Conservation (phyloP, 257 asterid genomes). For the Fraxinus pennsylvanica region DNA sequence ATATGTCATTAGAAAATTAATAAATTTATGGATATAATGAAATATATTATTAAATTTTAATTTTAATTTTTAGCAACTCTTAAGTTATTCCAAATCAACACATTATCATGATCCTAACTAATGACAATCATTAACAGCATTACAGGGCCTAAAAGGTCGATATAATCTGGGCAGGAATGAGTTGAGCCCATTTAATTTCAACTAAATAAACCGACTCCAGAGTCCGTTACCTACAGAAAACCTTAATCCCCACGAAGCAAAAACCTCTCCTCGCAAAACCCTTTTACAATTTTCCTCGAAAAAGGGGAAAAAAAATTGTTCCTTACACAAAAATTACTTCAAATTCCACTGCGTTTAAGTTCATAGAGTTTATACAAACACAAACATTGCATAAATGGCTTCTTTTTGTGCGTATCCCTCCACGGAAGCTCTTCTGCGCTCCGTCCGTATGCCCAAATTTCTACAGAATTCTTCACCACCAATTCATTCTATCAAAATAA, state of each 20-base stretch:
- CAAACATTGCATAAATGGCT: constrained; percentile 24
- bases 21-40: no score
- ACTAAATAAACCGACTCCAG: no score
- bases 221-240: neutral
- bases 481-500: constrained; percentile 18
- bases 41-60: no score
- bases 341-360: neutral
- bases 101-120: neutral
- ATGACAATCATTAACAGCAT: neutral
- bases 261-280: neutral
- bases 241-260: neutral
- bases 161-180: neutral
- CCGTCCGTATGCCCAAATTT: constrained; percentile 40
- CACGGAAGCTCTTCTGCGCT: constrained; percentile 61
- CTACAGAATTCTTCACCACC: constrained; percentile 27
- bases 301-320: neutral
- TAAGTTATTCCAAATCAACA: no score
- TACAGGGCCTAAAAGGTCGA: neutral
- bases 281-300: neutral
- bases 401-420: constrained; percentile 36
- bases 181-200: neutral
- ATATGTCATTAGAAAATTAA: no score
- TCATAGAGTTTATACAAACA: neutral
- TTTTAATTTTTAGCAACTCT: no score
- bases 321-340: neutral